phyloP scores from a whole-genome alignment of 805 yeast species.

The Hanseniaspora guilliermondii region DNA sequence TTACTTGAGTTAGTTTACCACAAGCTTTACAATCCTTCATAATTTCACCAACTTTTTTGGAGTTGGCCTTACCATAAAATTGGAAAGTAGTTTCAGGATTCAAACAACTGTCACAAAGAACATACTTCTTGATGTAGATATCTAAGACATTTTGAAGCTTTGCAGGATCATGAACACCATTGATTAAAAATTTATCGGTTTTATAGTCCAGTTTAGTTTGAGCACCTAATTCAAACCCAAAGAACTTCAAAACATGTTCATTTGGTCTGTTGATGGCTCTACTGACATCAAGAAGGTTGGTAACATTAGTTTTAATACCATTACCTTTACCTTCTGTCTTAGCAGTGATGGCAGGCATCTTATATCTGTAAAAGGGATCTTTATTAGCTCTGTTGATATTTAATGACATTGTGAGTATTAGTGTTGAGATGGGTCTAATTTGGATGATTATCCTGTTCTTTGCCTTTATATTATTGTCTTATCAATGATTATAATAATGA shows the following conservation, averaged over 20 bases:
- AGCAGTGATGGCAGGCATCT: slow-evolving; percentile 96
- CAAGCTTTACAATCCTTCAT: slow-evolving; percentile 96
- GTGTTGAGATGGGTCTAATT: not conserved
- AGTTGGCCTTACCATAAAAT: slow-evolving; percentile 27
- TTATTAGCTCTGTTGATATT: slow-evolving; percentile 94
- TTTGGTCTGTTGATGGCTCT: slow-evolving; percentile 91
- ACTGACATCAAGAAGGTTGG: slow-evolving; percentile 84
- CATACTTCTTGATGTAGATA: slow-evolving; percentile 85
- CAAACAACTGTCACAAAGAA: slow-evolving; percentile 85
- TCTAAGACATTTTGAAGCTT: slow-evolving; percentile 89
- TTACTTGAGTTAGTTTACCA: slow-evolving; percentile 77
- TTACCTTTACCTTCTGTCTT: slow-evolving; percentile 98
- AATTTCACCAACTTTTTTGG: slow-evolving; percentile 56
- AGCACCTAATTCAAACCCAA: slow-evolving; percentile 95
- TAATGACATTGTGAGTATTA: slow-evolving; percentile 54
- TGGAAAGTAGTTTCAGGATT: slow-evolving; percentile 94
- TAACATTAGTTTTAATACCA: slow-evolving; percentile 93
- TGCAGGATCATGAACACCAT: slow-evolving; percentile 84
- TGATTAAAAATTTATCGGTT: slow-evolving; percentile 78
- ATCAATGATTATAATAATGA: too few species aligned
- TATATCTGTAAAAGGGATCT: slow-evolving; percentile 98
- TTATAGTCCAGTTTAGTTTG: slow-evolving; percentile 73
- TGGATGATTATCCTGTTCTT: too few species aligned
- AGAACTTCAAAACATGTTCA: slow-evolving; percentile 79
- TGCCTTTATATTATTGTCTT: too few species aligned